Conservation (phyloP, 495 filamentous ascomycete genomes). For the Aspergillus leporis region DNA sequence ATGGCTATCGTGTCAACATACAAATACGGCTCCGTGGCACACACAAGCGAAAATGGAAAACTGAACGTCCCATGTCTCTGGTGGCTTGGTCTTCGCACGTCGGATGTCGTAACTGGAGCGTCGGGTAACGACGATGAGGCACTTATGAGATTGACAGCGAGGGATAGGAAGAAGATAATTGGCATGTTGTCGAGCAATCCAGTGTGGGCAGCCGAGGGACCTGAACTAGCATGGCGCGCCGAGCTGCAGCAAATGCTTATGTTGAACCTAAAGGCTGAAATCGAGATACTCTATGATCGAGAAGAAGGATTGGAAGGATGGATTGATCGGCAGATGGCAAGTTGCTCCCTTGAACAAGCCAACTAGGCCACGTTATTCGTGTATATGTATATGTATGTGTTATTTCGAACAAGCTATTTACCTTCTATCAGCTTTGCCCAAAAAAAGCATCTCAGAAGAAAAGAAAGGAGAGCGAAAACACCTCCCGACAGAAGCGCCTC, state of each 20-base stretch:
- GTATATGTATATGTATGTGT: neutral
- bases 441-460: neutral
- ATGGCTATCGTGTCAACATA: constrained; percentile 85
- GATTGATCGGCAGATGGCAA: constrained; percentile 54
- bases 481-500: neutral
- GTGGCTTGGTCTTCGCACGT: constrained; percentile 74
- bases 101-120: constrained; percentile 49
- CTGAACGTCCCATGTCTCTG: constrained; percentile 57
- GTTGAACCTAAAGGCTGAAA: constrained; percentile 85
- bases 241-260: constrained; percentile 88
- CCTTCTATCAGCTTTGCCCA: neutral
- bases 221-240: constrained; percentile 53
- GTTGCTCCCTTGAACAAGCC: neutral
- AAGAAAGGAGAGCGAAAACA: neutral
- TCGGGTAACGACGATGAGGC: constrained; percentile 32
- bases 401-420: neutral
- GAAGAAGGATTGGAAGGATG: constrained; percentile 61
- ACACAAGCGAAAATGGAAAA: constrained; percentile 67
- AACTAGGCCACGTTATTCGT: neutral
- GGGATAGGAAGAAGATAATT: constrained; percentile 68
- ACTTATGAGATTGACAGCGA: constrained; percentile 55
- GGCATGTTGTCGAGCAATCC: constrained; percentile 61
- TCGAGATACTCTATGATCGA: constrained; percentile 72
- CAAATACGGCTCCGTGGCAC: constrained; percentile 73
- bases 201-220: constrained; percentile 47